phyloP scores from a whole-genome alignment of 345 rosid species.

The Sisymbrium altissimum region DNA sequence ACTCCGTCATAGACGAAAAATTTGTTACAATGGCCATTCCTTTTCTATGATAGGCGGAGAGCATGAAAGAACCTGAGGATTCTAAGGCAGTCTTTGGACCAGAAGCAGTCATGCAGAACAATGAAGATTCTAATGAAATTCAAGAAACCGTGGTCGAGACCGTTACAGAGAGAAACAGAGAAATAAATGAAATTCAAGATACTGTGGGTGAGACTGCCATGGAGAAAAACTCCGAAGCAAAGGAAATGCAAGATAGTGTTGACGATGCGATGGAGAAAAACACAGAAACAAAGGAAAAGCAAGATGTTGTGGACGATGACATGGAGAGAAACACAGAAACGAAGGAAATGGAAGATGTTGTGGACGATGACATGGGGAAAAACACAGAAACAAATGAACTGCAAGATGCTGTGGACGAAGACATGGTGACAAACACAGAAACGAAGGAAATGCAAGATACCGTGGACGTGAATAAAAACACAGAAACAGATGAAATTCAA shows the following conservation, averaged over 20 bases:
- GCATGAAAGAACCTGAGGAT: constrained; percentile 29
- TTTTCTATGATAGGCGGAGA: constrained; percentile 42
- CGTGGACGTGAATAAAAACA: neutral
- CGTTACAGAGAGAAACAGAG: neutral
- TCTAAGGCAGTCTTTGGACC: constrained; percentile 30
- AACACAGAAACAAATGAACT: constrained; percentile 1
- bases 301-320: neutral
- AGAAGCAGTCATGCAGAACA: constrained; percentile 32
- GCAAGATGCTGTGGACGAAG: constrained; percentile 33
- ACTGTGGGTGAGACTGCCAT: neutral
- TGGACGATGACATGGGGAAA: constrained; percentile 8
- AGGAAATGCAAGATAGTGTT: neutral
- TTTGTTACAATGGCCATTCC: neutral
- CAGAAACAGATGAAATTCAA: neutral
- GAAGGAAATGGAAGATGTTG: neutral
- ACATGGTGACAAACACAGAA: neutral
- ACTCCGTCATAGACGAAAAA: too few species aligned
- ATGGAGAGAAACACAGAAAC: neutral
- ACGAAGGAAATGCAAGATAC: neutral
- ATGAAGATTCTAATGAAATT: constrained; percentile 1
- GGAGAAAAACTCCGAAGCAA: constrained; percentile 9
- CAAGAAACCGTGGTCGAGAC: constrained; percentile 31
- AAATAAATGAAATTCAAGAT: neutral
- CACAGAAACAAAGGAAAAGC: neutral
- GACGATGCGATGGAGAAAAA: constrained; percentile 9